Conservation (phyloP, 257 asterid genomes). For the Lycium barbarum region DNA sequence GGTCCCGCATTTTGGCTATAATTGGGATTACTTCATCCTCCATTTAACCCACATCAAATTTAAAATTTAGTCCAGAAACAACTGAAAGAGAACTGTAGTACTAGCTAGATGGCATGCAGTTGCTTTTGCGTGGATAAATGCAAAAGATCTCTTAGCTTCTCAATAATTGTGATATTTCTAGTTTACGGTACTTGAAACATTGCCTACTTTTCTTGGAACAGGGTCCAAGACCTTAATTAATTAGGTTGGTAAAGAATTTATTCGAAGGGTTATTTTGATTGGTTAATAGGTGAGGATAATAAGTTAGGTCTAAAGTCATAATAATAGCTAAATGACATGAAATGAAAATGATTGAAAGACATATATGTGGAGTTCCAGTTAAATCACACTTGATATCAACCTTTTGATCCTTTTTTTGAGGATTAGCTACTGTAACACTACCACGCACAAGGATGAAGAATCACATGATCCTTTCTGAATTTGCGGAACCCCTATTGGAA, state of each 20-base stretch:
- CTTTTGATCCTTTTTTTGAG: not conserved
- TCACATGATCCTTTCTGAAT: conserved; percentile 27
- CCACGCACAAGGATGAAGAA: conserved; percentile 11
- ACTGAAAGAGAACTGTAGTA: conserved; percentile 7
- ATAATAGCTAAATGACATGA: conserved; percentile 7
- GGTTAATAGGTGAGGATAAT: not conserved
- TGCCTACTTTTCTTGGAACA: conserved; percentile 1
- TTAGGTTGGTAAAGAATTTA: conserved; percentile 18
- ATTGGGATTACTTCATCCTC: not conserved
- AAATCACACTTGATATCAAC: not conserved
- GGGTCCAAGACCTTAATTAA: conserved; percentile 15
- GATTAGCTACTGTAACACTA: not conserved
- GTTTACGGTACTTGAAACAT: conserved; percentile 20
- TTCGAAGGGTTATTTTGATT: not conserved
- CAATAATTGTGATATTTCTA: conserved; percentile 16
- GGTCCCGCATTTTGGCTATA: conserved; percentile 3
- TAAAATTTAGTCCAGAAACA: not conserved
- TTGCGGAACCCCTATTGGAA: conserved; percentile 30
- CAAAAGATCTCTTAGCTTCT: conserved; percentile 4
- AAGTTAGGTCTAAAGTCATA: conserved; percentile 14
- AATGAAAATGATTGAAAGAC: conserved; percentile 16
- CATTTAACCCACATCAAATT: not conserved
- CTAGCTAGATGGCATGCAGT: not conserved
- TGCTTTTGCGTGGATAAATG: conserved; percentile 21
- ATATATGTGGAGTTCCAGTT: conserved; percentile 7